These are phyloP conservation scores for Allantophomopsis cytisporea DNA, from an alignment of 2,329 filamentous ascomycete species.

Conservation along the genomic window DNA sequence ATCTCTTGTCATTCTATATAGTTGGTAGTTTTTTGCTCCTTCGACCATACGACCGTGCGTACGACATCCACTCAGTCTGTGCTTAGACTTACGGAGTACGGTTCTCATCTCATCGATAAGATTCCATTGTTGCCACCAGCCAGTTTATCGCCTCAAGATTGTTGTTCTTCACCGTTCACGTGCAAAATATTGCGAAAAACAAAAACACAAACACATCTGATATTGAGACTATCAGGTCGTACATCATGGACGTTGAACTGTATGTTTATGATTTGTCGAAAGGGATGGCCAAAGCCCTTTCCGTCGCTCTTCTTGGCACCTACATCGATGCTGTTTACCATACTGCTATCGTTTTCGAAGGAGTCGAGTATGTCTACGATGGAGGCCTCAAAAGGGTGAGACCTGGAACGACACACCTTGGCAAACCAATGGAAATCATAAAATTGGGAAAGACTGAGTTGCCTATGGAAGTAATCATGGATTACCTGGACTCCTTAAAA, in stretches of 20 bases:
- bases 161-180: too few species aligned
- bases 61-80: too few species aligned
- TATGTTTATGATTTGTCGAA: constrained; percentile 68
- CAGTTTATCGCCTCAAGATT: too few species aligned
- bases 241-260: constrained; percentile 58
- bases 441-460: constrained; percentile 65
- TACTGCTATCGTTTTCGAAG: constrained; percentile 73
- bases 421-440: constrained; percentile 64
- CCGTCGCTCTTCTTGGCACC: constrained; percentile 40
- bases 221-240: neutral
- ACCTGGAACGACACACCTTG: constrained; percentile 78
- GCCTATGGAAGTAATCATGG: constrained; percentile 67
- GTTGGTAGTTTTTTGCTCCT: too few species aligned
- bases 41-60: too few species aligned
- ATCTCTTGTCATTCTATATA: too few species aligned
- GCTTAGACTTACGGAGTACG: too few species aligned
- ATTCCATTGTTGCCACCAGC: too few species aligned
- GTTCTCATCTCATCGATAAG: too few species aligned
- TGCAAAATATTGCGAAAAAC: too few species aligned
- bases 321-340: constrained; percentile 92
- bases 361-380: constrained; percentile 85
- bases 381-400: constrained; percentile 70
- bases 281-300: constrained; percentile 35
- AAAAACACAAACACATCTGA: too few species aligned
- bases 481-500: constrained; percentile 76